Percentiles rank a stretch among this genome's conserved stretches.
phyloP scores from a whole-genome alignment of 2,329 filamentous ascomycete genomes.

The Stachybotrys echinatus region DNA sequence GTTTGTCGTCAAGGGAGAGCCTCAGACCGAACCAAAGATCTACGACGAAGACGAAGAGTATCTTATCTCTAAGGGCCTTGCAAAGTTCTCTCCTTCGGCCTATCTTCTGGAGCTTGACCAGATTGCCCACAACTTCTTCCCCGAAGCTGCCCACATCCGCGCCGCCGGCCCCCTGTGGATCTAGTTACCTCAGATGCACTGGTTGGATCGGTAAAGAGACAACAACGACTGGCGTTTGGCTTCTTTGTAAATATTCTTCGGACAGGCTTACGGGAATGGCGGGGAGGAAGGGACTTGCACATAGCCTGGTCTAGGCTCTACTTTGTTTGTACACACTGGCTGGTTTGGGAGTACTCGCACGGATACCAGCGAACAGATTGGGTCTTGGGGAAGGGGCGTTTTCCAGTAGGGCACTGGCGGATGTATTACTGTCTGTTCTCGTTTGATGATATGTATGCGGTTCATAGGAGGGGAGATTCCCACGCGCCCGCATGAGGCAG shows the following conservation, averaged over 20 bases:
- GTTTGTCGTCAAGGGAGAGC: conserved; percentile 61
- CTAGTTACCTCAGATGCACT: conserved; percentile 23
- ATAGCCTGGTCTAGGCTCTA: conserved; percentile 4
- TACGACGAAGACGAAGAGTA: conserved; percentile 63
- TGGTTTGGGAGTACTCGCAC: conserved; percentile 9
- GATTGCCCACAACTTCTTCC: conserved; percentile 59
- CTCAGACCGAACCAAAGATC: conserved; percentile 36
- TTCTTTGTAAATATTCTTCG: not conserved
- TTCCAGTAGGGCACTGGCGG: not conserved
- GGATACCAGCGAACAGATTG: not conserved
- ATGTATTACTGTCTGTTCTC: not conserved
- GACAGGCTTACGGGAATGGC: conserved; percentile 1
- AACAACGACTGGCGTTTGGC: not conserved
- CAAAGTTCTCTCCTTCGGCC: conserved; percentile 71
- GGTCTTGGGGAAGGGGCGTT: not conserved
- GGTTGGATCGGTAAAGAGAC: not conserved
- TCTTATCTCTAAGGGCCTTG: conserved; percentile 64
- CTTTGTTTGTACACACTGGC: conserved; percentile 3
- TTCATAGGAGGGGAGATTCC: not conserved
- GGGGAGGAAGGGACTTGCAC: conserved; percentile 22
- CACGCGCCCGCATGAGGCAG: not conserved
- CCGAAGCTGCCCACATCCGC: conserved; percentile 23
- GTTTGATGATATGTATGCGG: not conserved
- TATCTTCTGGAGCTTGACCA: conserved; percentile 77
- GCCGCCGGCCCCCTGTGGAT: conserved; percentile 43